Evolutionary conservation across 2,329 filamentous ascomycete species (phyloP), one percentile per base, ranked within the genome.

Genomic region (Purpureocillium takamizusanense): DNA sequence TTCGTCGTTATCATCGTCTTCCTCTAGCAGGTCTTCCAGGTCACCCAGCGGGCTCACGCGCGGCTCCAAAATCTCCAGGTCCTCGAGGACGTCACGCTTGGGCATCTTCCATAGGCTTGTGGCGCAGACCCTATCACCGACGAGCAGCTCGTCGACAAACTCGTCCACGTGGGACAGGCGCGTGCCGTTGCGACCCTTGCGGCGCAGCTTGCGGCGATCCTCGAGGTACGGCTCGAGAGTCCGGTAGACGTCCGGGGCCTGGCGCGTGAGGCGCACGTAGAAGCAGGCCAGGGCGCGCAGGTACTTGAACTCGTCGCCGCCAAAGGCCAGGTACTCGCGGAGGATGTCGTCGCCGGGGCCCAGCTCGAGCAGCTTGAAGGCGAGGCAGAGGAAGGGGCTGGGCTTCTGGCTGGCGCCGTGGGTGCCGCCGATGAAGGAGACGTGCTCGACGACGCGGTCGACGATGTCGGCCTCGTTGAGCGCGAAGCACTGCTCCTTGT

Each of bases 401-500:
- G 92, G 90, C 51, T 86, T 86, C 60, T 95, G 90, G 35, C 80
- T 74, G 14, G 78, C 75, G 38, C 89, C 88, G 53, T 87, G 87
- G 5, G 88, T 94, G 49, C 92, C 92, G 46, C 89, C 92, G 40
- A 98, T 76, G 61, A 83, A 92, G 35, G 68, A 74, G 34, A 98
- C 75, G 61, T 81, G 74, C 51, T 90, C 83, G 18, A 87, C 84
- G 1, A 94, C 89, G 47, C 92, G 86, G 65, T 95, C 86, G 51
- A 95, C 83, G 6, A 98, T 69, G 61, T 81, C 76, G 37, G 78
- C 77, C 57, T 82, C 79, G 66, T 97, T 98, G 47, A 98, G 73
- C 31, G 85, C 92, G 63, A 97, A 98, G 60, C 92, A 95, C 66
- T 95, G 89, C 65, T 97, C 92, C 63, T 95, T 95, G 84, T 88